A percentile compares a stretch with the other conserved stretches of the same genome.
These are phyloP conservation scores for Myrica gale DNA, from an alignment of 306 rosid genomes.

Conservation along the genomic window DNA sequence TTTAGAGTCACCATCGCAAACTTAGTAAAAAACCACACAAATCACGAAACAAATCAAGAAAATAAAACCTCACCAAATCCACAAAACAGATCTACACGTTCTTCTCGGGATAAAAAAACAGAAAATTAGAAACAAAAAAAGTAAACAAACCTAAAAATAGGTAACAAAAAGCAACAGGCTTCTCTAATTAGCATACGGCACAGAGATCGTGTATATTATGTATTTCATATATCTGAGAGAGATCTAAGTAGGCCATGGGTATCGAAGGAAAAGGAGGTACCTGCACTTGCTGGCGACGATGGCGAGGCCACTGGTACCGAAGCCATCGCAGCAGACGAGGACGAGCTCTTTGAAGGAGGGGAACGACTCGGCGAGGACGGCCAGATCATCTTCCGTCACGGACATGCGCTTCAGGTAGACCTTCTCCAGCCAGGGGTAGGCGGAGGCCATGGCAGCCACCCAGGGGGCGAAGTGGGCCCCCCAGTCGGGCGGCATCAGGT, in stretches of 20 bases:
- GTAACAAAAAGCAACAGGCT: neutral
- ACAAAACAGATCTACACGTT: conserved; percentile 11
- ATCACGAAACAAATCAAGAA: conserved; percentile 20
- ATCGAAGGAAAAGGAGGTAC: conserved; percentile 24
- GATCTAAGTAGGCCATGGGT: neutral
- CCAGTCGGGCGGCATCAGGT: conserved; percentile 76
- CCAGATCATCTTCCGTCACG: conserved; percentile 62
- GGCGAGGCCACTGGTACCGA: conserved; percentile 71
- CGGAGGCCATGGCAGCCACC: conserved; percentile 51
- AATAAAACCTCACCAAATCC: neutral
- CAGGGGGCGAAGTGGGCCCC: conserved; percentile 82
- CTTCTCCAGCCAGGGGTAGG: conserved; percentile 85
- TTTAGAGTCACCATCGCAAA: neutral
- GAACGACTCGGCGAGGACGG: conserved; percentile 47
- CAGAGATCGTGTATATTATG: neutral
- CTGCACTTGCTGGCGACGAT: conserved; percentile 64
- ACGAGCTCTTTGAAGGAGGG: conserved; percentile 63
- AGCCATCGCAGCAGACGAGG: conserved; percentile 78
- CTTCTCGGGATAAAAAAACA: neutral
- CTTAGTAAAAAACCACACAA: neutral
- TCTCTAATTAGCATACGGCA: neutral
- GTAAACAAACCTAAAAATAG: neutral
- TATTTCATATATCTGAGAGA: neutral
- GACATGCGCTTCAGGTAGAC: conserved; percentile 77
- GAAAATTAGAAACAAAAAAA: neutral